phyloP scores from a whole-genome alignment of 345 rosid genomes.

The Syzygium grande region DNA sequence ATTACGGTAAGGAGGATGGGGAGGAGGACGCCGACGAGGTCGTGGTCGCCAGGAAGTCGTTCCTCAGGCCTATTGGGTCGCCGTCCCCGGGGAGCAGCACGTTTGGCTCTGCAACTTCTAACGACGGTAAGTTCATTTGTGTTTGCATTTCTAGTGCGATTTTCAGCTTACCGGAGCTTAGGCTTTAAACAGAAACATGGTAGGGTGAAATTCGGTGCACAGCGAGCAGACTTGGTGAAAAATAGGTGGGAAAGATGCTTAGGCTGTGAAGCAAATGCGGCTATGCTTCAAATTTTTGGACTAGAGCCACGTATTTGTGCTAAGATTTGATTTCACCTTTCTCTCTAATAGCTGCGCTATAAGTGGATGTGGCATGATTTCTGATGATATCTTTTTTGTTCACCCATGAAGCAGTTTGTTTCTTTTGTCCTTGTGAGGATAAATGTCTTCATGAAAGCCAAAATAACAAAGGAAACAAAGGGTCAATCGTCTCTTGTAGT shows the following conservation, averaged over 20 bases:
- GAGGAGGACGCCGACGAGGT: conserved; percentile 25
- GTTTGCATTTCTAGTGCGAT: not conserved
- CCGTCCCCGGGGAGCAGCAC: conserved; percentile 81
- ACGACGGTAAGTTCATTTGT: conserved; percentile 42
- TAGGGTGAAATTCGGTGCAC: not conserved
- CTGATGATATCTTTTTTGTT: not conserved
- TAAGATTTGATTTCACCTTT: not conserved
- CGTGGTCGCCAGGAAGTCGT: conserved; percentile 24
- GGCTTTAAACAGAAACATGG: not conserved
- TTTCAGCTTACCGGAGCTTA: not conserved
- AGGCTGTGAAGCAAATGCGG: not conserved
- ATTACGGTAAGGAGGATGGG: conserved; percentile 14
- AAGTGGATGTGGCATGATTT: not conserved
- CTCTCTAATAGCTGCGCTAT: not conserved
- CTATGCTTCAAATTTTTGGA: not conserved
- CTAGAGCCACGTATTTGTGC: not conserved
- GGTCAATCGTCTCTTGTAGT: not conserved
- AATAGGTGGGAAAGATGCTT: not conserved
- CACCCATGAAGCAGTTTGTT: not conserved
- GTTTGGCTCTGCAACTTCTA: conserved; percentile 62
- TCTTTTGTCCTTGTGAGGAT: not conserved
- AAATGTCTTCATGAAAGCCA: not conserved
- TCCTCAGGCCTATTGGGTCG: conserved; percentile 50
- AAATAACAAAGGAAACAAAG: too few species aligned
- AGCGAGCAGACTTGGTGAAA: not conserved